phyloP scores from a whole-genome alignment of 129 eudicot species.

The Centaurea solstitialis region DNA sequence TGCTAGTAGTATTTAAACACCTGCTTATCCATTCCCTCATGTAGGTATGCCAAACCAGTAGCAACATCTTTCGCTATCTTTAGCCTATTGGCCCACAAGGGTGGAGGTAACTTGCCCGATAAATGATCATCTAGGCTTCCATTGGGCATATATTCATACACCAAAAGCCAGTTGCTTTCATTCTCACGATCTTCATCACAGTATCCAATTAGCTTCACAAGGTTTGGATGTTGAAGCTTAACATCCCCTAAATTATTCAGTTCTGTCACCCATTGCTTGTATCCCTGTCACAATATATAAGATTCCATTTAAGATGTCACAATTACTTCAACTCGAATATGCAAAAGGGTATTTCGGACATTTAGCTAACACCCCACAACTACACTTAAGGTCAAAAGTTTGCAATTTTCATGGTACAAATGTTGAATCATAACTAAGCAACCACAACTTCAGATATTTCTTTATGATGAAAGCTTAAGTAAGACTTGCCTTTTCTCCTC shows the following conservation, averaged over 20 bases:
- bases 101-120: slow-evolving; percentile 27
- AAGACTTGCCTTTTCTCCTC: slow-evolving; percentile 68
- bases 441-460: neutral
- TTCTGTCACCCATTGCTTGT: slow-evolving; percentile 79
- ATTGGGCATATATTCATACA: slow-evolving; percentile 83
- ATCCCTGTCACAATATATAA: slow-evolving; percentile 66
- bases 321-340: neutral
- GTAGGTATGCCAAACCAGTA: slow-evolving; percentile 70
- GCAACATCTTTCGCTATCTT: slow-evolving; percentile 82
- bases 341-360: neutral
- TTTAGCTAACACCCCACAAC: neutral
- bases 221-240: slow-evolving; percentile 55
- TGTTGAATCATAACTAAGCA: neutral
- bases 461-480: neutral
- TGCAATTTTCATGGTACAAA: neutral
- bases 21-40: slow-evolving; percentile 58
- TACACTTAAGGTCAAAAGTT: neutral
- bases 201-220: slow-evolving; percentile 75
- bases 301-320: no score
- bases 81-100: slow-evolving; percentile 64
- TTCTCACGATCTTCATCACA: slow-evolving; percentile 71
- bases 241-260: slow-evolving; percentile 71
- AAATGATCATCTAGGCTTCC: slow-evolving; percentile 72
- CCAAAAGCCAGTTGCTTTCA: slow-evolving; percentile 64
- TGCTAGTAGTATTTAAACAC: no score